Conservation (phyloP, 1,139 yeast genomes). For the Geotrichum macrosporum region DNA sequence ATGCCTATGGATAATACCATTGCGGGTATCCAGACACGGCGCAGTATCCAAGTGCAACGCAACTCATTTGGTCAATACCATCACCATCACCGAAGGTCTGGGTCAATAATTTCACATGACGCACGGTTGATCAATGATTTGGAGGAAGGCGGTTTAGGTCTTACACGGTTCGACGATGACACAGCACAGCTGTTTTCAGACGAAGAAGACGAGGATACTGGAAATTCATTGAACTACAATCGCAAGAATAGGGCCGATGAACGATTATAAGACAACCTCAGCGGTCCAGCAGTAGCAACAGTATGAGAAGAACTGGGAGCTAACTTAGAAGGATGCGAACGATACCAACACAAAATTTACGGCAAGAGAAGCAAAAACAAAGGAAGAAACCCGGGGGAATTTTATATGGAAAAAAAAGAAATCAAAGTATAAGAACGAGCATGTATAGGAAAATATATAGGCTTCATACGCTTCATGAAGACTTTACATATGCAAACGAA, state of each 20-base stretch:
- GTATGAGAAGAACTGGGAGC: neutral
- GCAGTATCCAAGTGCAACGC: constrained; percentile 46
- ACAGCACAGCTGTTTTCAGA: constrained; percentile 9
- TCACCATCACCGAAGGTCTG: constrained; percentile 35
- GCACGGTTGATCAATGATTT: constrained; percentile 31
- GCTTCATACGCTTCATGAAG: too few species aligned
- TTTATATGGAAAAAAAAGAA: too few species aligned
- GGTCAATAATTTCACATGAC: constrained; percentile 33
- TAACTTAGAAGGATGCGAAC: neutral
- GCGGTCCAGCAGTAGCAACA: constrained; percentile 5
- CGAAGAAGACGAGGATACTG: too few species aligned
- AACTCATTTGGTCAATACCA: constrained; percentile 40
- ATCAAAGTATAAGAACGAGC: too few species aligned
- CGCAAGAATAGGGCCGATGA: constrained; percentile 8
- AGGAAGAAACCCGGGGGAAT: too few species aligned
- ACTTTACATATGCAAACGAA: too few species aligned
- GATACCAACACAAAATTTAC: too few species aligned
- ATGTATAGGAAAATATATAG: too few species aligned
- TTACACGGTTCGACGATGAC: constrained; percentile 37
- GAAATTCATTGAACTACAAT: constrained; percentile 5
- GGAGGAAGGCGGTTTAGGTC: constrained; percentile 38
- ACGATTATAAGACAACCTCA: constrained; percentile 7
- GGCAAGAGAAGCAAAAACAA: too few species aligned
- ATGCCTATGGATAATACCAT: constrained; percentile 84
- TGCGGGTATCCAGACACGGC: constrained; percentile 70